Base-by-base conservation (phyloP, 139 green algal genomes). In the Tetradesmus lagerheimii region DNA sequence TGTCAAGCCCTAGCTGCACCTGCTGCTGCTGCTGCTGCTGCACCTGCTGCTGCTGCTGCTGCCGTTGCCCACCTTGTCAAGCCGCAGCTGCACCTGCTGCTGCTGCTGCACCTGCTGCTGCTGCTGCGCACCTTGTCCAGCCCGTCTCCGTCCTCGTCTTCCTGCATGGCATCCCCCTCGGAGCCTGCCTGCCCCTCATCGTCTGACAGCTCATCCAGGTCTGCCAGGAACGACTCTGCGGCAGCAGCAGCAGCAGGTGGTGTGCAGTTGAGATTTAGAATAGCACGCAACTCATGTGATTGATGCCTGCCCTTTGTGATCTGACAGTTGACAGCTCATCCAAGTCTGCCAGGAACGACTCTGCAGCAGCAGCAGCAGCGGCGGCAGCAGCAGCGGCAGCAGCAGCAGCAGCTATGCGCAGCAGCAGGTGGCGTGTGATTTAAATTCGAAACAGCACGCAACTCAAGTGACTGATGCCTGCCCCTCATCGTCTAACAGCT, bases 171-270 rank as follows among this genome's bases (percentile, higher is more conserved):
- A n/a, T 90, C 93, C 16, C 90, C 91, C 15, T 91, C 87, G 4
- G 82, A 86, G 29, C 47, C 74, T 2, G 27, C 57, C 11, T 91
- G 71, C 62, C 93, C 88, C 43, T 95, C 95, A 53, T 96, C 95
- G n/a, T 99, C 98, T 0, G 95, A 98, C 0, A 99, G 90, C 64
- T 99, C 97, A 9, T 99, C 97, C 23, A 99, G 76, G 74, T 99
- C 98, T 18, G 96, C 97, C n/a, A 99, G 89, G 88, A 99, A 99
- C 14, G 90, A 95, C 50, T 99, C 98, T 64, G 97, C 97, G 1
- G 97, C 57, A 20, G 53, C 34, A 39, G 9, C 66, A 34, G 25
- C 27, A 25, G 67, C 43, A 38, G 23, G 8, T 41, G 74, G 41
- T 43, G 16, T 41, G 74, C n/a, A 27, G 62, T 74, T 8, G 62